A percentile compares a stretch with the other conserved stretches of the same genome.
phyloP scores from a whole-genome alignment of 192 early-diverging fungal genomes.

The Dissophora ornata region DNA sequence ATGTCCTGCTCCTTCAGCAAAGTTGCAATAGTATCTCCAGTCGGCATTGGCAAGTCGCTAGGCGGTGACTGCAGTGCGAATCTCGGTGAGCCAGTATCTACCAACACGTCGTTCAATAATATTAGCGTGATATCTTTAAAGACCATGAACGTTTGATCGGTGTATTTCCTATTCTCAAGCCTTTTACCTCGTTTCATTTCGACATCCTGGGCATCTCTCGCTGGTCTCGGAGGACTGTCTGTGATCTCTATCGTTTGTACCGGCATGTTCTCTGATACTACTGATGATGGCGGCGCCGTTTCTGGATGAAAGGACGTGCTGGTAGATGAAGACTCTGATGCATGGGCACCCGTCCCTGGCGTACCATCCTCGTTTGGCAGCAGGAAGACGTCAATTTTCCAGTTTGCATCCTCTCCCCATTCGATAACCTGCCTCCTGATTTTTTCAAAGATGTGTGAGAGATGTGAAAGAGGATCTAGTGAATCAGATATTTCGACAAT shows the following conservation, averaged over 20 bases:
- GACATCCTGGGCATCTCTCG: neutral
- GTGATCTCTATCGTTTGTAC: neutral
- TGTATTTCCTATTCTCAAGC: too few species aligned
- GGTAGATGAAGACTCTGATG: neutral
- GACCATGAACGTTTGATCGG: too few species aligned
- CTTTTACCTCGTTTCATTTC: conserved; percentile 10
- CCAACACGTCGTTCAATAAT: neutral
- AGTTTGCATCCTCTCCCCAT: conserved; percentile 53
- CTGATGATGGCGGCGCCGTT: neutral
- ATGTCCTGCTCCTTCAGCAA: conserved; percentile 28
- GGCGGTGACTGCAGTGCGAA: conserved; percentile 40
- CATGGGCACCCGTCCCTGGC: neutral
- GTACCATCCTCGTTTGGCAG: conserved; percentile 39
- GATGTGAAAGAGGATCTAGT: conserved; percentile 48
- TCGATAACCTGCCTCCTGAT: conserved; percentile 51
- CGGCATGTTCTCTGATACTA: neutral
- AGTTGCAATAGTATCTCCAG: conserved; percentile 1
- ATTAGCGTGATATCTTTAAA: neutral
- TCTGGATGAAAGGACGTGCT: neutral
- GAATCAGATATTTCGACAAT: conserved; percentile 14
- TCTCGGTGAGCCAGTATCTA: neutral
- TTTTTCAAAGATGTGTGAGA: conserved; percentile 47
- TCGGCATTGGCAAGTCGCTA: conserved; percentile 16
- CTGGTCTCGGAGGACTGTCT: neutral
- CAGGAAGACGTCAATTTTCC: conserved; percentile 54